A percentile compares a stretch with the other conserved stretches of the same genome.
These are phyloP conservation scores for Alternaria triticina DNA, from an alignment of 2,329 filamentous ascomycete species.

Conservation along the genomic window DNA sequence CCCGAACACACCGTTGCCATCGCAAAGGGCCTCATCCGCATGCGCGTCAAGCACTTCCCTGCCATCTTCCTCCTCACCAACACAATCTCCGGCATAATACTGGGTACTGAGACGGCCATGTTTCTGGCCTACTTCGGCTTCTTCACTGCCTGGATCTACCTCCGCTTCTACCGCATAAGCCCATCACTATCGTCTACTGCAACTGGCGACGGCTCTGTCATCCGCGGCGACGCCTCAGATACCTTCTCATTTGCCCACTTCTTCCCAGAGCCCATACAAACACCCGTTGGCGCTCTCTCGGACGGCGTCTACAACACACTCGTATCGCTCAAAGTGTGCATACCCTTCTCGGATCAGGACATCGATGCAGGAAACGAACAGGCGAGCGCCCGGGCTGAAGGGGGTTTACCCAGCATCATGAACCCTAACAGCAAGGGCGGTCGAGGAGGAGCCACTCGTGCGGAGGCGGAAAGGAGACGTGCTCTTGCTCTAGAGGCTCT, in stretches of 20 bases:
- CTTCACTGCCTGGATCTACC: slow-evolving; percentile 89
- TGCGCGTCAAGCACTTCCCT: slow-evolving; percentile 83
- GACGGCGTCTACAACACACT: slow-evolving; percentile 77
- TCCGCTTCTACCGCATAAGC: slow-evolving; percentile 88
- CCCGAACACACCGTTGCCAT: slow-evolving; percentile 96
- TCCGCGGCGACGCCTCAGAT: slow-evolving; percentile 92
- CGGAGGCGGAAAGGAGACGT: slow-evolving; percentile 88
- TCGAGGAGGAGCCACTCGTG: slow-evolving; percentile 71
- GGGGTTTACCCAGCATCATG: slow-evolving; percentile 65
- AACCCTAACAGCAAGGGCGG: slow-evolving; percentile 55
- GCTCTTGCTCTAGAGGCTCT: slow-evolving; percentile 89
- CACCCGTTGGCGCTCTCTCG: slow-evolving; percentile 74
- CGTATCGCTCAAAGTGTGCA: slow-evolving; percentile 78
- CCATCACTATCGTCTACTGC: slow-evolving; percentile 62
- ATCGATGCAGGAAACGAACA: slow-evolving; percentile 75
- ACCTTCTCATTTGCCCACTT: slow-evolving; percentile 96
- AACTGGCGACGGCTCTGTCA: slow-evolving; percentile 59
- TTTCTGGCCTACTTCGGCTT: slow-evolving; percentile 83
- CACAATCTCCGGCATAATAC: slow-evolving; percentile 66
- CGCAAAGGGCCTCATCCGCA: slow-evolving; percentile 84
- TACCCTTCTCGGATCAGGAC: slow-evolving; percentile 83
- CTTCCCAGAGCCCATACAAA: slow-evolving; percentile 85
- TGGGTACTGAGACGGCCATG: slow-evolving; percentile 77
- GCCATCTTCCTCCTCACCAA: slow-evolving; percentile 78
- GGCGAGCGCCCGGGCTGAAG: slow-evolving; percentile 69